Conservation (phyloP, 768 basidiomycete species). For the Multifurca ochricompacta region DNA sequence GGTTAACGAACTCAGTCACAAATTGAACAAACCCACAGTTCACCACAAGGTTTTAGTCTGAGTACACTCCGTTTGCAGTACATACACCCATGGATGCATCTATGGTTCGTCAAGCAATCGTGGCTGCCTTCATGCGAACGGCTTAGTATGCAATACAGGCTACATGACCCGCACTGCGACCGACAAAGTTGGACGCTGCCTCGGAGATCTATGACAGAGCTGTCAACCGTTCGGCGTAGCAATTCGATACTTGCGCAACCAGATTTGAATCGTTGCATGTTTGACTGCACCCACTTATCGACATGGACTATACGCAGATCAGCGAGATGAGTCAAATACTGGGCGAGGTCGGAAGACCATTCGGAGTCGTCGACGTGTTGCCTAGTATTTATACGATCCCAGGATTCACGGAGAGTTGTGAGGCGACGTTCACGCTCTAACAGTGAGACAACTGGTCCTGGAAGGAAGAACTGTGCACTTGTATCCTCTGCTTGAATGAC, state of each 20-base stretch:
- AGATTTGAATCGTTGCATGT: slow-evolving; percentile 39
- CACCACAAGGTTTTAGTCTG: slow-evolving; percentile 32
- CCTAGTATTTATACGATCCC: slow-evolving; percentile 30
- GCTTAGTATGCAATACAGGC: slow-evolving; percentile 40
- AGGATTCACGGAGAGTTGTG: slow-evolving; percentile 23
- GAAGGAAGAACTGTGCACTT: slow-evolving; percentile 28
- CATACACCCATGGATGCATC: slow-evolving; percentile 38
- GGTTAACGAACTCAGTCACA: not conserved
- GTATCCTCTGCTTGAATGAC: slow-evolving; percentile 35
- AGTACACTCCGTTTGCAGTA: slow-evolving; percentile 30
- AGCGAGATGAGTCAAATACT: slow-evolving; percentile 34
- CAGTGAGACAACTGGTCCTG: slow-evolving; percentile 18
- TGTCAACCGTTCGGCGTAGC: slow-evolving; percentile 43
- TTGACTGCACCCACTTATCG: slow-evolving; percentile 42
- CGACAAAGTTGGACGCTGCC: slow-evolving; percentile 43
- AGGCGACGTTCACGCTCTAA: slow-evolving; percentile 26
- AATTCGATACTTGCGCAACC: slow-evolving; percentile 39
- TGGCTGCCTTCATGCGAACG: slow-evolving; percentile 41
- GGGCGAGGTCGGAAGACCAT: slow-evolving; percentile 35
- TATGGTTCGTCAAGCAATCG: slow-evolving; percentile 44
- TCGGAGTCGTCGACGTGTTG: slow-evolving; percentile 32
- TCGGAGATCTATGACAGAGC: slow-evolving; percentile 37
- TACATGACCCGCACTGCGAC: slow-evolving; percentile 39
- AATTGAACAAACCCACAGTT: slow-evolving; percentile 33
- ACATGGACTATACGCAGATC: slow-evolving; percentile 42